Evolutionary conservation across 2,329 filamentous ascomycete genomes (phyloP).

Genomic region (Periconia macrospinosa): DNA sequence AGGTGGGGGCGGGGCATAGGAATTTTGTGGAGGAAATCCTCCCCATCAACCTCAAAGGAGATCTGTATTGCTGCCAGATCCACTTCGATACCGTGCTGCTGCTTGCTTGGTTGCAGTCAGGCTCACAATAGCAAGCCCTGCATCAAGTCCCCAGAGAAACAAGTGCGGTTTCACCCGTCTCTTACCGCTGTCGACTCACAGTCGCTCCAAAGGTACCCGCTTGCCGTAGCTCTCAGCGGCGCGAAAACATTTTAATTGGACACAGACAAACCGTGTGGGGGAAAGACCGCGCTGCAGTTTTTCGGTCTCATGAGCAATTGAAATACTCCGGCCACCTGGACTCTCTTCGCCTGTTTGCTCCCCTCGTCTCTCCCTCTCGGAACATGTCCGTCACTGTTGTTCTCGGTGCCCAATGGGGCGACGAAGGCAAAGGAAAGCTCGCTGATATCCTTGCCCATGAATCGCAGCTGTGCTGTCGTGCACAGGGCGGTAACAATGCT

Average conservation of each 20-base stretch:
- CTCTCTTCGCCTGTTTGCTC: conserved; percentile 4
- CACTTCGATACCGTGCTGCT: neutral
- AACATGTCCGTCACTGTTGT: conserved; percentile 58
- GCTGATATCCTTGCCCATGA: conserved; percentile 59
- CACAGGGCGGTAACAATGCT: conserved; percentile 64
- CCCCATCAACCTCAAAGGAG: neutral
- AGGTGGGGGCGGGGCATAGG: neutral
- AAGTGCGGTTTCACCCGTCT: too few species aligned
- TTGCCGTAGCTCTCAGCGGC: conserved; percentile 2
- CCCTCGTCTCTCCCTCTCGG: conserved; percentile 7
- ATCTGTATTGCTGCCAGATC: neutral
- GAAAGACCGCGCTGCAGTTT: conserved; percentile 9
- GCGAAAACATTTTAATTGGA: conserved; percentile 28
- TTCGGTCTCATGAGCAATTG: conserved; percentile 9
- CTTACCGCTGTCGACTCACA: too few species aligned
- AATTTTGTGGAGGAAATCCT: neutral
- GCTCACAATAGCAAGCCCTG: too few species aligned
- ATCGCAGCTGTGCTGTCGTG: conserved; percentile 60
- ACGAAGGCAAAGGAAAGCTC: conserved; percentile 63
- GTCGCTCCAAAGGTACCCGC: conserved; percentile 14
- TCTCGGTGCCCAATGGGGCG: conserved; percentile 64
- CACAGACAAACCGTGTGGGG: conserved; percentile 1
- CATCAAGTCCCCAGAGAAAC: too few species aligned
- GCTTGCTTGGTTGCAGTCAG: neutral
- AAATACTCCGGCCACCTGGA: conserved; percentile 1